Conservation (phyloP, 352 stramenopile genomes). For the Phytophthora pinifolia region DNA sequence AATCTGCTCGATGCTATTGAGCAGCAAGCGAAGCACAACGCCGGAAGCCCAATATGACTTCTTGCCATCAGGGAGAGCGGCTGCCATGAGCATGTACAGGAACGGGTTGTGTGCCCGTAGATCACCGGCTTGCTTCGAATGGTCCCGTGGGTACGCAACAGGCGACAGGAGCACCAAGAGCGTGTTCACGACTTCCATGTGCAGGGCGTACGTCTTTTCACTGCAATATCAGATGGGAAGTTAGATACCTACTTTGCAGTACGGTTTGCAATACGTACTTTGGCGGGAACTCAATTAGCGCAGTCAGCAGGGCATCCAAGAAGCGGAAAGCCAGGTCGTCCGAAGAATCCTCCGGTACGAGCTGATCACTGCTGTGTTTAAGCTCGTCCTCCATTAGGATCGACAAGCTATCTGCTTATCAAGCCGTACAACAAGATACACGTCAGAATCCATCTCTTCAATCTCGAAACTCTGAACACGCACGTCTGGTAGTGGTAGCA, state of each 20-base stretch:
- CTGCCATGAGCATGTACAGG: conserved; percentile 60
- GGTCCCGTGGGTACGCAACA: conserved; percentile 60
- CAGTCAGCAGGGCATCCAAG: conserved; percentile 59
- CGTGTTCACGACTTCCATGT: conserved; percentile 76
- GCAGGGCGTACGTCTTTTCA: conserved; percentile 61
- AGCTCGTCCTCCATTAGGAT: conserved; percentile 33
- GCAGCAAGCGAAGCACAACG: conserved; percentile 58
- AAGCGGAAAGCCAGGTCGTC: conserved; percentile 70
- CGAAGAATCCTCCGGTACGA: conserved; percentile 23
- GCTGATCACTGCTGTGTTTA: conserved; percentile 11
- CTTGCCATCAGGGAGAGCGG: conserved; percentile 30
- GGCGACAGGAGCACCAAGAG: conserved; percentile 71
- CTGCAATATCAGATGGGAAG: conserved; percentile 1
- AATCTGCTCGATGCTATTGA: conserved; percentile 60
- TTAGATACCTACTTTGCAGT: conserved; percentile 3
- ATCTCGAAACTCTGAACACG: not conserved
- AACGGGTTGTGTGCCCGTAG: conserved; percentile 62
- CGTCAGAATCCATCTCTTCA: not conserved
- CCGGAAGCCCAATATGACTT: conserved; percentile 51
- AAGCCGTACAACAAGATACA: not conserved
- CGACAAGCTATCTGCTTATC: conserved; percentile 20
- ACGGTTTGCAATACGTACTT: conserved; percentile 43
- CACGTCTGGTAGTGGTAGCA: conserved; percentile 15
- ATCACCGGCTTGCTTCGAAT: conserved; percentile 45
- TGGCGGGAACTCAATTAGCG: conserved; percentile 57